These are phyloP conservation scores for Aspergillus caelatus DNA, from an alignment of 2,329 filamentous ascomycete species.

Conservation along the genomic window DNA sequence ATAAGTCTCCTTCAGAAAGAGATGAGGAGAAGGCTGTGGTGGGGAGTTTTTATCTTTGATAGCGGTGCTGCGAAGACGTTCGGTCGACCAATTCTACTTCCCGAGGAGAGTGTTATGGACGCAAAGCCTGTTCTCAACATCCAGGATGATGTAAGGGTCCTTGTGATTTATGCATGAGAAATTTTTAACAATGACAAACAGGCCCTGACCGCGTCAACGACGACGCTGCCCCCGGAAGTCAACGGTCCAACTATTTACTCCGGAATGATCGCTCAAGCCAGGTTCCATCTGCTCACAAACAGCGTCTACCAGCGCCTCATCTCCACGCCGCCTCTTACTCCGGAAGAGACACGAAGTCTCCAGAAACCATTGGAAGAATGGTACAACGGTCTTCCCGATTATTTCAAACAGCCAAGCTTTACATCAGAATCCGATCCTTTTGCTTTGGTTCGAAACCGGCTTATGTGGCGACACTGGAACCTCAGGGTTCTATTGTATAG, in stretches of 20 bases:
- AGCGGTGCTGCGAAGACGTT: conserved; percentile 56
- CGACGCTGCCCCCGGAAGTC: conserved; percentile 39
- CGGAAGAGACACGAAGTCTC: conserved; percentile 45
- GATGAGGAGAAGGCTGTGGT: conserved; percentile 45
- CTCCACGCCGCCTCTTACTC: conserved; percentile 44
- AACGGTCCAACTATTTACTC: conserved; percentile 47
- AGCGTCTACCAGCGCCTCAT: conserved; percentile 49
- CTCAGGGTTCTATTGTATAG: conserved; percentile 48
- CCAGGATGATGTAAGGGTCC: conserved; percentile 39
- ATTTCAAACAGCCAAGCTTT: conserved; percentile 40
- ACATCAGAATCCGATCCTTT: conserved; percentile 39
- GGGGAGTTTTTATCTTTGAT: conserved; percentile 51
- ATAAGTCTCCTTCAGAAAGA: conserved; percentile 48
- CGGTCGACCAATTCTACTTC: conserved; percentile 51
- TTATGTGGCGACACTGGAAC: conserved; percentile 49
- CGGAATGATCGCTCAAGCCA: conserved; percentile 45
- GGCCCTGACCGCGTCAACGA: conserved; percentile 41
- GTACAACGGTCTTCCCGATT: conserved; percentile 45
- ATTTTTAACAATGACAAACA: conserved; percentile 15
- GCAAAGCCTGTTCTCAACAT: conserved; percentile 49
- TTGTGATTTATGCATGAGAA: not conserved
- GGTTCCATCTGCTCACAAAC: conserved; percentile 49
- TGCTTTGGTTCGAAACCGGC: conserved; percentile 41
- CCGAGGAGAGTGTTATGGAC: conserved; percentile 48
- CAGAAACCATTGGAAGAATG: conserved; percentile 48